Conservation (phyloP, 371 early-diverging fungal genomes). For the Mortierella polycephala region DNA sequence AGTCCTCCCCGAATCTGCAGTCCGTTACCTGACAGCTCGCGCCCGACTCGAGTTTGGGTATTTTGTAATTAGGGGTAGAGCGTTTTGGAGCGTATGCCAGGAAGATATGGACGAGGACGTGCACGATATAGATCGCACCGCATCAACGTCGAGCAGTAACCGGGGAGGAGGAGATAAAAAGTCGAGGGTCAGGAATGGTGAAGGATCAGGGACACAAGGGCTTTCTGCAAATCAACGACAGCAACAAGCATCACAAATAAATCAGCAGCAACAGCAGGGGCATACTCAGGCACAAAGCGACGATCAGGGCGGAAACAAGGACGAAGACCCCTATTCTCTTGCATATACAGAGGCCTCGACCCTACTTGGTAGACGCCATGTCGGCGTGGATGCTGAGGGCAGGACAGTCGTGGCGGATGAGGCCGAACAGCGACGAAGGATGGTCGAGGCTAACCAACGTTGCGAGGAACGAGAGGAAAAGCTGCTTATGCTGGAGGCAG, state of each 20-base stretch:
- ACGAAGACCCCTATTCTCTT: conserved; percentile 13
- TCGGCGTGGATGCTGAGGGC: not conserved
- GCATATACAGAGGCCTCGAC: conserved; percentile 4
- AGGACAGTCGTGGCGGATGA: not conserved
- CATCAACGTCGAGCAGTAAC: not conserved
- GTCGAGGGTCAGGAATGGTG: conserved; percentile 6
- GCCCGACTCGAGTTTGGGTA: conserved; percentile 48
- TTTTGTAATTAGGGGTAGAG: conserved; percentile 48
- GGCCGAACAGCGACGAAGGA: conserved; percentile 21
- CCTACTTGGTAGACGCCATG: conserved; percentile 9
- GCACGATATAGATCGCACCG: not conserved
- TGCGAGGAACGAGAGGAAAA: conserved; percentile 48
- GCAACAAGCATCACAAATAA: conserved; percentile 2
- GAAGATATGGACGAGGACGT: conserved; percentile 16
- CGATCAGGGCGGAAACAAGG: conserved; percentile 27
- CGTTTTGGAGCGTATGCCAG: conserved; percentile 36
- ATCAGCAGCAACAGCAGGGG: conserved; percentile 8
- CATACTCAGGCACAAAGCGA: conserved; percentile 1
- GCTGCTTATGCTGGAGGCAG: conserved; percentile 36
- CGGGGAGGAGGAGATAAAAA: conserved; percentile 11
- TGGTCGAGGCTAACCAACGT: conserved; percentile 16
- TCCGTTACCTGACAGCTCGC: conserved; percentile 47
- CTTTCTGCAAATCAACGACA: not conserved
- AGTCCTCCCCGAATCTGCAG: conserved; percentile 27
- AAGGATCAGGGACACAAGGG: not conserved